Base-by-base conservation (phyloP, 2,329 filamentous ascomycete species). In the Phoma sp. region DNA sequence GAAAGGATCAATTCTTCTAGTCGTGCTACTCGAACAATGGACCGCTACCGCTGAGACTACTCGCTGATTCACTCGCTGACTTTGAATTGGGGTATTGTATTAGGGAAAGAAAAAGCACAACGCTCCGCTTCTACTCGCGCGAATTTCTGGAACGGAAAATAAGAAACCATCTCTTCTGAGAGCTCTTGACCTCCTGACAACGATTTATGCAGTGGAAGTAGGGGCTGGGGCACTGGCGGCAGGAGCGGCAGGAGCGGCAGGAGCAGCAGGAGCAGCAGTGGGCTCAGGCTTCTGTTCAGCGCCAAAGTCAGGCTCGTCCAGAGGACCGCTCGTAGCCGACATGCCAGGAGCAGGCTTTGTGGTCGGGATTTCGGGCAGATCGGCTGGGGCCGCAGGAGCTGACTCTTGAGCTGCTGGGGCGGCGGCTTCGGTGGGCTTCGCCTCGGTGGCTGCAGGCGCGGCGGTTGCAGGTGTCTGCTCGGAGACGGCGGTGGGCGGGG, bases 301-400 rank as follows among this genome's bases (percentile, higher is more conserved):
- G 24, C 54, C 55, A 35, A 74, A 70, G 48, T 67, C 62, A 24
- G 65, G 66, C 45, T 72, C 63, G 23, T 73, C 71, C 63, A 76
- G 53, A 8, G 73, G 73, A 13, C 73, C 73, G 30, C 70, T 74
- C 8, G 73, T 76, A 10, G 73, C 73, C 32, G 70, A 74, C 73
- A 75, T 75, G 30, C 72, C 72, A 14, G 69, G 69, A 22, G 70
- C 71, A 23, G 67, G 65, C 57, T 68, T 63, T 10, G 58, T 59
- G 7, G 62, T 49, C 4, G 72, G 69, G 36, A 71, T 49, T 2
- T 29, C 40, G 22, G 54, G 54, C 9, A 52, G 40, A 4, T 48
- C 43, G 18, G 54, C 50, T 4, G 52, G 36, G 47, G 57, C 42
- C n/a, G 59, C 57, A 33, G 50, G 45, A 37, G 48, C 52, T n/a